Base-by-base conservation (phyloP, 306 rosid species). In the Rosa multiflora region DNA sequence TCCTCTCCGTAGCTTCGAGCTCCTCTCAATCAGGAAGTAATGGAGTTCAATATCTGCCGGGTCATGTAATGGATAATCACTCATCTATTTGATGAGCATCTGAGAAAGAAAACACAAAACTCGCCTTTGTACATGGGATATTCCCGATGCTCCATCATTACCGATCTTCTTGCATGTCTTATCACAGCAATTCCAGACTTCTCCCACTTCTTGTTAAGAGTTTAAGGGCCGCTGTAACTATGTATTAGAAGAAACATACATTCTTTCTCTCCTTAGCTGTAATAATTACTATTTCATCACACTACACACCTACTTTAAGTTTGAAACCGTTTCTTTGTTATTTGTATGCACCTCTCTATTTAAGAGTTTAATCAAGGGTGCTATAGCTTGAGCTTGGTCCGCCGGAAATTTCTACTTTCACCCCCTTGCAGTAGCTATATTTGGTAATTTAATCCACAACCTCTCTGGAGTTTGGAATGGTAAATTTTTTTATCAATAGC, bases 1-100 rank as follows among this genome's bases (percentile, higher is more conserved):
- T 78, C 88, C 97, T 78, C 91, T 96, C 32, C 82, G 93, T 44
- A 93, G 90, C 94, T 96, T 96, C 61, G 99, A 96, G 85, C 89
- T 80, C 79, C 94, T 96, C 63, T 82, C 88, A 73, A 87, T 96
- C 88, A 91, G 94, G 82, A 93, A 88, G 92, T 96, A 86, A 81
- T 21, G 56, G 69, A 64, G 74, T 20, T 76, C 55, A 12, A 26
- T 49, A 40, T 18, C n/a, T 49, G 72, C 67, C 53, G 56, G 51
- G 56, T 52, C 80, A 46, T 75, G 77, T 32, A 21, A 73, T 67
- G 81, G 85, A 81, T 78, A 77, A 63, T n/a, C 40, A 48, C 81
- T 63, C 80, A 44, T 76, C 62, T 64, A 72, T 80, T 71, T 84
- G 79, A 67, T 64, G 86, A 80, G 61, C 20, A 9, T 67, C 67